Base-by-base conservation (phyloP, 257 asterid genomes). In the Echites panduratus region DNA sequence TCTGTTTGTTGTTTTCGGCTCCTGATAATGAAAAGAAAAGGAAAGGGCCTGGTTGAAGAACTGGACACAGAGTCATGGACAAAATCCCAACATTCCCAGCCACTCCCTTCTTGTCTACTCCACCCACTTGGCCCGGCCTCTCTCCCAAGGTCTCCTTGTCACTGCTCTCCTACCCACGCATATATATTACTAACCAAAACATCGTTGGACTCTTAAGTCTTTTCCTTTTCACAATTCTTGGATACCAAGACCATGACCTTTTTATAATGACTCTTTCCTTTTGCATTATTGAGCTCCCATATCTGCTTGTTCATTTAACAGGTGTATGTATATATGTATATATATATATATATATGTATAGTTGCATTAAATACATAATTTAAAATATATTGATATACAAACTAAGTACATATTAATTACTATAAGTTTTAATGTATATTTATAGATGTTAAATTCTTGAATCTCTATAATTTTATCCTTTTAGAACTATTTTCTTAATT, bases 61-160 rank as follows among this genome's bases (percentile, higher is more conserved):
- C 57, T 73, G 79, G 96, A 93, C 97, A 85, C 71, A 59, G 73
- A 78, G 83, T 84, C 81, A 67, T 80, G 83, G 97, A 92, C 97
- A 92, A 88, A 85, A 73, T 45, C 84, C 87, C 79, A 82, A 89
- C 91, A 87, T 85, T 82, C 84, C 86, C 81, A 79, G 74, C 74
- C 87, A 85, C 87, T 75, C 88, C 80, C 91, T 84, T 82, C 86
- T 85, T 83, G 82, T 77, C 85, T 83, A 88, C 88, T 82, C 90
- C 87, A 84, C 76, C 85, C 57, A 72, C 85, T 72, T 76, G 87
- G 76, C 77, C 45, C n/a, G n/a, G n/a, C n/a, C n/a, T n/a, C n/a
- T n/a, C n/a, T 69, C 79, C 85, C 85, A 13, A 45, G 22, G 38
- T 70, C 49, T 35, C 70, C n/a, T n/a, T n/a, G n/a, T n/a, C n/a